Evolutionary conservation across 2,329 filamentous ascomycete genomes (phyloP), one percentile per base, ranked within the genome.

Genomic region (Curvularia spicifera): DNA sequence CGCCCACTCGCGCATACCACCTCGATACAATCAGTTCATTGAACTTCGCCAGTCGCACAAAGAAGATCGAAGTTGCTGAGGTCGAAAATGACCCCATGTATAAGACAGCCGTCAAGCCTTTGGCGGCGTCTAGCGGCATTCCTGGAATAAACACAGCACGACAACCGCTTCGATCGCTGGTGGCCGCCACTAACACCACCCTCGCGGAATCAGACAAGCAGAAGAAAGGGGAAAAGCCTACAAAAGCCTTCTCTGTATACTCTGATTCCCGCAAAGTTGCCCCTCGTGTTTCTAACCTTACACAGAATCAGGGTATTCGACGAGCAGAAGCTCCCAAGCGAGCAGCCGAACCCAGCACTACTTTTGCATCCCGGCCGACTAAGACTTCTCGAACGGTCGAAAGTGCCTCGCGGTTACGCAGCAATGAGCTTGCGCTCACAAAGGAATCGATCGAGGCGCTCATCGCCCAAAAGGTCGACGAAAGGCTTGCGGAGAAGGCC

Each of bases 61-160:
- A 97, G 82, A 92, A 96, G 71, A 97, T 98, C 67, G 94, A 98
- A 76, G 90, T 97, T 10, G 89, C 92, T 50, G 95, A 98, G 76
- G 91, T 97, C 57, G 94, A 98, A 77, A 98, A 98, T 71, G 93
- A 97, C 72, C 89, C 96, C 4, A 89, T 97, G 40, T 96, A 91
- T 80, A 71, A 77, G 31, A 76, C 74, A 18, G 72, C 73, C 50
- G 73, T 75, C 45, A 73, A 76, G 10, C 77, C 78, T n/a, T 60
- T 76, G 10, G 76, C 74, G 12, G 57, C 73, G 33, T 74, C 73
- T 13, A 71, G 71, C 53, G 71, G 67, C 61, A 61, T 76, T 44
- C 56, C 69, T 13, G 78, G 76, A 35, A 66, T 74, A 33, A 76
- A 74, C 49, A 77, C 81, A 24, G 79, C 82, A 53, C 85, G 94